A percentile compares a stretch with the other conserved stretches of the same genome.
phyloP scores from a whole-genome alignment of 768 basidiomycete species.

The Russula olivacea region DNA sequence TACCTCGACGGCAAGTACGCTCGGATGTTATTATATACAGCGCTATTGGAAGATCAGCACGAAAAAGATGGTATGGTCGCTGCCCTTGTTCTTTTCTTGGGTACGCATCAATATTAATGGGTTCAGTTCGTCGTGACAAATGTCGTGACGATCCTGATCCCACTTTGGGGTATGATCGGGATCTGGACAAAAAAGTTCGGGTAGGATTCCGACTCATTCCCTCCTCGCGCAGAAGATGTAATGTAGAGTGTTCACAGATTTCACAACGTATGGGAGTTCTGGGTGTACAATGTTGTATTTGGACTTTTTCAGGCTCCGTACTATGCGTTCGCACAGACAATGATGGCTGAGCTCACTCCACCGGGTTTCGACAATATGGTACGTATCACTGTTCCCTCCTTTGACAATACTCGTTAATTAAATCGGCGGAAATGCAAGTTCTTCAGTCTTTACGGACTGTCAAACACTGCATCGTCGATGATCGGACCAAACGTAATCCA shows the following conservation, averaged over 20 bases:
- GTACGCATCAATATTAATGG: background rate
- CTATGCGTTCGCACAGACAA: slow-evolving; percentile 79
- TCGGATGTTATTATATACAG: slow-evolving; percentile 83
- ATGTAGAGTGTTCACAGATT: slow-evolving; percentile 32
- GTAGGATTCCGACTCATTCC: slow-evolving; percentile 34
- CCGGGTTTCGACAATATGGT: slow-evolving; percentile 84
- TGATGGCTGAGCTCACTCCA: slow-evolving; percentile 86
- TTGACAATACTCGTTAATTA: too few species aligned
- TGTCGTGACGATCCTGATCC: slow-evolving; percentile 68
- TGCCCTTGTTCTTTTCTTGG: slow-evolving; percentile 9
- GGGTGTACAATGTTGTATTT: slow-evolving; percentile 76
- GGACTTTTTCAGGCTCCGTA: slow-evolving; percentile 84
- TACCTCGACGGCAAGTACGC: slow-evolving; percentile 61
- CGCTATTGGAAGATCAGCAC: slow-evolving; percentile 71
- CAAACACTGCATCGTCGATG: slow-evolving; percentile 67
- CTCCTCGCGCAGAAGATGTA: background rate
- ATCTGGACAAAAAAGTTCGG: slow-evolving; percentile 75
- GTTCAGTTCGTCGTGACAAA: slow-evolving; percentile 69
- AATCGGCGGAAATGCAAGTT: slow-evolving; percentile 44
- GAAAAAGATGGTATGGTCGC: slow-evolving; percentile 56
- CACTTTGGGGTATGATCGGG: slow-evolving; percentile 82
- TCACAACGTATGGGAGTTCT: slow-evolving; percentile 85
- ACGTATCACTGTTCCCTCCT: background rate
- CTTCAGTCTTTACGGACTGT: slow-evolving; percentile 54
- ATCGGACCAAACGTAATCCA: slow-evolving; percentile 84